Evolutionary conservation across 306 rosid species (phyloP).

Genomic region (Datisca glomerata): DNA sequence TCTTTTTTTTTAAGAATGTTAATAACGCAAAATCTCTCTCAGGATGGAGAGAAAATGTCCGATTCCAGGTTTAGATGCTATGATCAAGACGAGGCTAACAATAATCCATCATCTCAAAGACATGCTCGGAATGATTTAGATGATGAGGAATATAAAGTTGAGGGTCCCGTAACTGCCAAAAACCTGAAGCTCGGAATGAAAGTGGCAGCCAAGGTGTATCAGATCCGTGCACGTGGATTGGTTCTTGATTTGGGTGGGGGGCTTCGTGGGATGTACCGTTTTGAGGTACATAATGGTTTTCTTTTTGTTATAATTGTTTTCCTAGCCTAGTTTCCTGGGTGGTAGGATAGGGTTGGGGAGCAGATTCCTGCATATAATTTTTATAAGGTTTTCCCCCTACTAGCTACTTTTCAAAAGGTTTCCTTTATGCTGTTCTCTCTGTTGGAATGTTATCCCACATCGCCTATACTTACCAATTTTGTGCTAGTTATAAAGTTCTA

Average conservation of each 20-base stretch:
- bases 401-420: too few relatives aligned
- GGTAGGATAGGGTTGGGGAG: too few relatives aligned
- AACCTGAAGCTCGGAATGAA: conserved; percentile 55
- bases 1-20: conserved; percentile 16
- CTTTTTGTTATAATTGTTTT: neutral
- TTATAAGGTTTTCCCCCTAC: too few relatives aligned
- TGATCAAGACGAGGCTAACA: conserved; percentile 4
- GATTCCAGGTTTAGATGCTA: conserved; percentile 12
- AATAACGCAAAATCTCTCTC: conserved; percentile 23
- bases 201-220: conserved; percentile 58
- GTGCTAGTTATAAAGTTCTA: too few relatives aligned
- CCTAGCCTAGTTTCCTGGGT: too few relatives aligned
- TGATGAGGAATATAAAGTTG: conserved; percentile 21
- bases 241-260: conserved; percentile 90
- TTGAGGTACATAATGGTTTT: conserved; percentile 37
- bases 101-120: neutral
- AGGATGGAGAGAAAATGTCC: conserved; percentile 14
- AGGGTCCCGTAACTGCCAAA: conserved; percentile 18
- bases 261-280: conserved; percentile 71
- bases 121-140: conserved; percentile 1
- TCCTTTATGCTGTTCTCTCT: too few relatives aligned
- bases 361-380: too few relatives aligned
- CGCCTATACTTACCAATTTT: too few relatives aligned
- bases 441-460: too few relatives aligned
- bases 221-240: conserved; percentile 70